Conservation (phyloP, 805 yeast species). For the Saccharomyces jurei region DNA sequence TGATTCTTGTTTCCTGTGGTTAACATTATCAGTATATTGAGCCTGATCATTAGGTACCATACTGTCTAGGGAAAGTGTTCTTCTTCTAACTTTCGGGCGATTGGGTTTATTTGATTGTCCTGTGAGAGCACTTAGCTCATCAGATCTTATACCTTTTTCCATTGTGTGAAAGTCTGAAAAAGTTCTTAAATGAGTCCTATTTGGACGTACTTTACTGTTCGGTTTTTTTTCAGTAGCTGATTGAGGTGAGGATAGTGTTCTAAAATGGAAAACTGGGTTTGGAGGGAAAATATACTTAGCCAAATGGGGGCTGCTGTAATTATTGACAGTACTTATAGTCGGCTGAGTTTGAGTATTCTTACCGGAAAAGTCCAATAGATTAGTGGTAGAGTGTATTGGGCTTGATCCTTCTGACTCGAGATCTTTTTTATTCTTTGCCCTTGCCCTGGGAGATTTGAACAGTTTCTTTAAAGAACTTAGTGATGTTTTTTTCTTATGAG, state of each 20-base stretch:
- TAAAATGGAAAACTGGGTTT: constrained; percentile 12
- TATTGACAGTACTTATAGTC: neutral
- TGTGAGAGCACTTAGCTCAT: neutral
- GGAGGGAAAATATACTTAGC: constrained; percentile 15
- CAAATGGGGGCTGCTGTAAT: constrained; percentile 1
- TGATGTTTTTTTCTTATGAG: constrained; percentile 25
- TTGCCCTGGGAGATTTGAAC: constrained; percentile 25
- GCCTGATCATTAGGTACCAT: neutral
- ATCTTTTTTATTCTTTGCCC: neutral
- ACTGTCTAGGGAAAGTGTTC: neutral
- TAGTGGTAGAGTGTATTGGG: neutral
- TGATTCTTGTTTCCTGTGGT: neutral
- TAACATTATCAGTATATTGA: neutral
- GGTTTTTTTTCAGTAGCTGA: neutral
- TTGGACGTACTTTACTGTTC: neutral
- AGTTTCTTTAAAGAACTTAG: constrained; percentile 26
- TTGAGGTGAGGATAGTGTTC: neutral
- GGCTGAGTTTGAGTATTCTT: constrained; percentile 3
- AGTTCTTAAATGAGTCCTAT: constrained; percentile 10
- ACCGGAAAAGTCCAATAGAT: constrained; percentile 2
- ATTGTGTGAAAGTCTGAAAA: constrained; percentile 9
- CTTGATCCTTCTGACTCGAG: neutral
- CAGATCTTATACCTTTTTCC: neutral
- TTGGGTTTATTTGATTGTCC: neutral
- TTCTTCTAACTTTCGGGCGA: neutral